Base-by-base conservation (phyloP, 768 basidiomycete species). In the Mrakia frigida region DNA sequence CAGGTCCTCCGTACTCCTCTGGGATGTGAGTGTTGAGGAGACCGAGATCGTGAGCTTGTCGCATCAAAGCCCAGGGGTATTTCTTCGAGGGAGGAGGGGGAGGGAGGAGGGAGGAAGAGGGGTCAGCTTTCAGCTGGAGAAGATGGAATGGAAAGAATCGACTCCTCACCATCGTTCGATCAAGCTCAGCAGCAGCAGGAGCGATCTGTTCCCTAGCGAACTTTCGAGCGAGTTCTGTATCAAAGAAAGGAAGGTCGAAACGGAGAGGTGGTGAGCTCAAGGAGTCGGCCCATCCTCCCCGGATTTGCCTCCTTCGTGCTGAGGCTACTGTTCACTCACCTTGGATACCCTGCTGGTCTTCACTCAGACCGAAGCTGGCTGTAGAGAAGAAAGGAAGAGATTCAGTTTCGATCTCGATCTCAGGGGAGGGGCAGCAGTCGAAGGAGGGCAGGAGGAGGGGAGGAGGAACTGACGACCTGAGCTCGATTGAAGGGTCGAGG, bases 21-120 rank as follows among this genome's bases (percentile, higher is more conserved):
- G 84, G 84, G 0, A 85, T 80, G 78, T 85, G 84, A 0, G 83
- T 81, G 77, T 85, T 85, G 59, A 85, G 56, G 7, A 85, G 76
- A 31, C 84, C 84, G 14, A 82, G 77, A 16, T 79, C 77, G 73
- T 85, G 84, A 18, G 84, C 84, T 63, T 82, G 81, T 74, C 84
- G 83, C 79, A 85, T 80, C 35, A 85, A 76, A 9, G 82, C 81
- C 82, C 82, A 84, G 6, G 84, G 84, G 77, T 84, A 85, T 74
- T 68, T 80, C 83, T 82, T 18, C 9, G 33, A 31, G 21, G 0
- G 3, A 37, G 25, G 53, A 6, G 6, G 39, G 25, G 9, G 43
- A 9, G 46, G 10, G 13, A 31, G 63, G 16, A 13, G 53, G 23
- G 65, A 16, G 52, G 18, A 56, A 2, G 35, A 33, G 37, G 43